These are phyloP conservation scores for Primulina eburnea DNA, from an alignment of 257 asterid species.

Conservation along the genomic window DNA sequence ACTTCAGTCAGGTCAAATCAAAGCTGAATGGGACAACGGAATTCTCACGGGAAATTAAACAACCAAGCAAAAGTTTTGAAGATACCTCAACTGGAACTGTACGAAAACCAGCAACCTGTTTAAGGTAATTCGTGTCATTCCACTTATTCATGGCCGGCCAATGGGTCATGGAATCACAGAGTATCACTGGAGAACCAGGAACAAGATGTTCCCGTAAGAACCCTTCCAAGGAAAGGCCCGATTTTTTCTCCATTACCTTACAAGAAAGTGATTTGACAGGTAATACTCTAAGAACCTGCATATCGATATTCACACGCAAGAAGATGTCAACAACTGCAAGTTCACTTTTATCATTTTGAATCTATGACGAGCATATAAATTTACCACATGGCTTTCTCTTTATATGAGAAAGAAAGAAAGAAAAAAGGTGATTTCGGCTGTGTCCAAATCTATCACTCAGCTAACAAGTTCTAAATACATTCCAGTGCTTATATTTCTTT, in stretches of 20 bases:
- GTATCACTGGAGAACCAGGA: slow-evolving; percentile 44
- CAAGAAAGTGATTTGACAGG: slow-evolving; percentile 47
- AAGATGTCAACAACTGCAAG: slow-evolving; percentile 2
- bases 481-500: not conserved
- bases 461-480: not conserved
- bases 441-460: not conserved
- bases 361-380: not conserved
- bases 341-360: not conserved
- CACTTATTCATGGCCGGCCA: slow-evolving; percentile 91
- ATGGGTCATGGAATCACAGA: slow-evolving; percentile 76
- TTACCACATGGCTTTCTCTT: slow-evolving; percentile 3
- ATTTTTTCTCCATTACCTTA: slow-evolving; percentile 34
- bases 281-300: slow-evolving; percentile 38
- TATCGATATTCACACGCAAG: slow-evolving; percentile 21
- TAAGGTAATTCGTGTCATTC: slow-evolving; percentile 81
- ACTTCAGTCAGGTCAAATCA: not conserved
- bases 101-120: slow-evolving; percentile 77
- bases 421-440: not conserved
- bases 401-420: not conserved
- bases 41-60: not conserved
- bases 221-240: slow-evolving; percentile 45
- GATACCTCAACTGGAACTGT: slow-evolving; percentile 97
- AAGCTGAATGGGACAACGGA: not conserved
- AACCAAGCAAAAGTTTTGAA: slow-evolving; percentile 13
- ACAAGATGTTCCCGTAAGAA: slow-evolving; percentile 47